Base-by-base conservation (phyloP, 1,284 basidiomycete species). In the Rhodofomes roseus region DNA sequence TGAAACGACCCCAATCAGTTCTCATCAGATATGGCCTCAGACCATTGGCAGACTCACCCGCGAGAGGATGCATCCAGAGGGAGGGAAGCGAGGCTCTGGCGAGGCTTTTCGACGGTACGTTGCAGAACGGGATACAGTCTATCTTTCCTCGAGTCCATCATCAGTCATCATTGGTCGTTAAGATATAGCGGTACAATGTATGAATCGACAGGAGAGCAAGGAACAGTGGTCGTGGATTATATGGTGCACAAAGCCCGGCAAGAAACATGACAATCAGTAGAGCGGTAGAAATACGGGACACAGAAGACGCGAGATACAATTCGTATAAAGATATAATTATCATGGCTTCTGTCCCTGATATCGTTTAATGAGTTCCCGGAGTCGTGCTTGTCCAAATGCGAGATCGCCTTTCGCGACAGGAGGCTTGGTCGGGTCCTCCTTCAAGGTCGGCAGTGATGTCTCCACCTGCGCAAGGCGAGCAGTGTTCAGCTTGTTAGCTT, bases 331-430 rank as follows among this genome's bases (percentile, higher is more conserved):
- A 52, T 52, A 52, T 29, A 8, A 16, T n/a, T 36, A 9, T 22
- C 20, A 36, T 52, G 50, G 14, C 16, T 18, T 11, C 22, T 66
- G 63, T 63, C 77, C 76, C 67, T 92, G 90, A 71, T 92, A 92
- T 68, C 88, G 89, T 79, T 84, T 87, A 70, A 92, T 92, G 63
- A 92, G 74, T 73, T 92, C 90, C 60, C 87, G 76, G 63, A 92
- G 73, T 60, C 86, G 77, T 18, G 88, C 87, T 70, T 90, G 86
- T 16, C 90, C 90, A 73, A 91, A 90, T 6, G 81, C 86, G 58
- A 87, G 71, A 37, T 88, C 84, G 9, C 69, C 64, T 68, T 65
- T 71, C 57, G 63, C 56, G n/a, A 65, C 58, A 20, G 62, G 62
- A 25, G 63, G 57, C 65, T 66, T 66, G 60, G 60, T 11, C 44